phyloP scores from a whole-genome alignment of 139 green algal genomes.

The Chlamydomonas schloesseri region DNA sequence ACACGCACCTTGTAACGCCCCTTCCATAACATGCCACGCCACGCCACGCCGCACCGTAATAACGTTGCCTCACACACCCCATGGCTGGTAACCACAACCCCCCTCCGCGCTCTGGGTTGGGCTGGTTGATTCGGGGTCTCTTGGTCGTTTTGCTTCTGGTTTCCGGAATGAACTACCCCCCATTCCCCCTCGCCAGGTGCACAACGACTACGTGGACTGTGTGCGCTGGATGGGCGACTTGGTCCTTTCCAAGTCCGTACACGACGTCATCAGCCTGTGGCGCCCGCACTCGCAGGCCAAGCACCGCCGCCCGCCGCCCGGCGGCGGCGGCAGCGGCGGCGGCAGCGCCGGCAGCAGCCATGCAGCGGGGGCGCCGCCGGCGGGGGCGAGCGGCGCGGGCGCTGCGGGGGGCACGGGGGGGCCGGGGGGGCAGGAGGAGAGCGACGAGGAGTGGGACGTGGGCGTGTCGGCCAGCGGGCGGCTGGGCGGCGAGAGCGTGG shows the following conservation, averaged over 20 bases:
- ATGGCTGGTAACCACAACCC: too few relatives aligned
- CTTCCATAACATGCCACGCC: too few relatives aligned
- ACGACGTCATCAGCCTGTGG: conserved; percentile 37
- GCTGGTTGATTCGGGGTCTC: too few relatives aligned
- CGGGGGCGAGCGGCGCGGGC: neutral
- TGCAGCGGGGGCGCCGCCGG: neutral
- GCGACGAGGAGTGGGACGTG: conserved; percentile 3
- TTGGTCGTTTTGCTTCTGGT: too few relatives aligned
- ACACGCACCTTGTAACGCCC: too few relatives aligned
- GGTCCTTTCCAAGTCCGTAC: conserved; percentile 45
- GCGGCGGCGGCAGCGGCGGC: neutral
- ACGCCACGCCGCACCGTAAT: too few relatives aligned
- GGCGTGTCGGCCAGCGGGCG: neutral
- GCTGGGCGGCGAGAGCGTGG: conserved; percentile 20
- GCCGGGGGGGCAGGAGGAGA: neutral
- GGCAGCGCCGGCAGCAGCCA: neutral
- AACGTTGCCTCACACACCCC: too few relatives aligned
- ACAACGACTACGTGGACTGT: conserved; percentile 89
- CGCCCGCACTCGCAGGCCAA: neutral
- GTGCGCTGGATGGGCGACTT: conserved; percentile 83
- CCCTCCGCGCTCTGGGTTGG: too few relatives aligned
- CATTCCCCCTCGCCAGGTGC: conserved; percentile 71
- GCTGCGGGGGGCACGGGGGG: neutral
- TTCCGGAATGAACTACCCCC: too few relatives aligned
- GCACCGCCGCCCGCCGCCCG: neutral